phyloP scores from a whole-genome alignment of 1,284 basidiomycete genomes.

The Ceraceosorus guamensis region DNA sequence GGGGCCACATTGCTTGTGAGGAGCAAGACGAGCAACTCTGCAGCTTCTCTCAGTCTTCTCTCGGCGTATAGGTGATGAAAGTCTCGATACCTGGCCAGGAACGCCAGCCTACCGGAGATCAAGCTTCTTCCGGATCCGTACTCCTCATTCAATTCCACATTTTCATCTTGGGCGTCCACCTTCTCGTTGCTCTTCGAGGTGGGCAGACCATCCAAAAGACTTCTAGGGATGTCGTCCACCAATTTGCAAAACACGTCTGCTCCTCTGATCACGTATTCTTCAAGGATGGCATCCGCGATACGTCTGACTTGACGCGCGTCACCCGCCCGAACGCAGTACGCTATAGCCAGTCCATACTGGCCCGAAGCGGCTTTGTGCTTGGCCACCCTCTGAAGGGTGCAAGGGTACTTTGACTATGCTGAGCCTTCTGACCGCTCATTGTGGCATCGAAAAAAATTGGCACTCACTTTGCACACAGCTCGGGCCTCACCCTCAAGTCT shows the following conservation, averaged over 20 bases:
- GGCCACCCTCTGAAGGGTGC: neutral
- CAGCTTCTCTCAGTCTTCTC: constrained; percentile 25
- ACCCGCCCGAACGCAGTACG: constrained; percentile 40
- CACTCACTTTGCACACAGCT: constrained; percentile 30
- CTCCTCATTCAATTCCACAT: constrained; percentile 1
- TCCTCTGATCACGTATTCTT: constrained; percentile 31
- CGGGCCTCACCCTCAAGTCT: constrained; percentile 38
- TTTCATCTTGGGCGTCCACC: constrained; percentile 11
- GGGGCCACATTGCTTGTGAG: constrained; percentile 41
- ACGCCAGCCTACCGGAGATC: constrained; percentile 34
- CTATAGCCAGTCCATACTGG: constrained; percentile 35
- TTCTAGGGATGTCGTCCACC: constrained; percentile 39
- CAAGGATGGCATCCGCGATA: constrained; percentile 38
- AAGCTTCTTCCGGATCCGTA: constrained; percentile 14
- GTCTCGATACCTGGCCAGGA: constrained; percentile 42
- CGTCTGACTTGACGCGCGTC: constrained; percentile 32
- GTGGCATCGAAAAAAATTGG: neutral
- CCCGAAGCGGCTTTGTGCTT: constrained; percentile 18
- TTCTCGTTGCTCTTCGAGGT: too few species aligned
- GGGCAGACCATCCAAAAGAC: constrained; percentile 17
- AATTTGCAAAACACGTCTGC: constrained; percentile 28
- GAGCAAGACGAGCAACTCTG: constrained; percentile 30
- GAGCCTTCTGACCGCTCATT: too few species aligned
- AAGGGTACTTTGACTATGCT: neutral
- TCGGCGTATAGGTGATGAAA: constrained; percentile 35